These are phyloP conservation scores for Epichloe sibirici DNA, from an alignment of 2,329 filamentous ascomycete genomes.

Conservation along the genomic window DNA sequence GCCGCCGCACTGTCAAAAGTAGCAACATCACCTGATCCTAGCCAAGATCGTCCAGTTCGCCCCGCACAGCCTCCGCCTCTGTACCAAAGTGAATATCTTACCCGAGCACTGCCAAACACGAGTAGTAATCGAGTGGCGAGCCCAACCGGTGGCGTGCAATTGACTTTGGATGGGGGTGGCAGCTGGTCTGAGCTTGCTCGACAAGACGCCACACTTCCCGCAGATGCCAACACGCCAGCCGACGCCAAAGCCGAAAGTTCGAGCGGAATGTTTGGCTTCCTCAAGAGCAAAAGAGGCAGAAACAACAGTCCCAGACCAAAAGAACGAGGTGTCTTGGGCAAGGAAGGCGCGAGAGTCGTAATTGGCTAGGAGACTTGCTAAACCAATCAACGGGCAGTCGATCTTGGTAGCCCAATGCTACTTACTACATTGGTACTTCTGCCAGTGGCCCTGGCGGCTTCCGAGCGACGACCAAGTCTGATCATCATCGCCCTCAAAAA, in stretches of 20 bases:
- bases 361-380: constrained; percentile 40
- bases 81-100: constrained; percentile 35
- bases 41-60: constrained; percentile 14
- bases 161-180: constrained; percentile 78
- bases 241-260: constrained; percentile 43
- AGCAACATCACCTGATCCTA: constrained; percentile 13
- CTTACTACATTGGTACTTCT: no score
- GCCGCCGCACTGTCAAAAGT: constrained; percentile 5
- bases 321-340: constrained; percentile 85
- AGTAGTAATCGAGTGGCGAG: constrained; percentile 60
- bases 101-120: constrained; percentile 37
- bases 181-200: constrained; percentile 88
- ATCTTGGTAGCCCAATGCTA: no score
- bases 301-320: constrained; percentile 89
- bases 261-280: constrained; percentile 82
- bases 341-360: constrained; percentile 80
- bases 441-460: no score
- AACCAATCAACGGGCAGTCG: no score
- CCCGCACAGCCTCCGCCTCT: constrained; percentile 29
- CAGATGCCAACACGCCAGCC: constrained; percentile 47
- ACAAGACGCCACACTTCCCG: constrained; percentile 63
- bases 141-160: constrained; percentile 74
- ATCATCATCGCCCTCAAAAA: no score
- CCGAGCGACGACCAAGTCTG: no score
- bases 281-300: constrained; percentile 78